These are phyloP conservation scores for Xanthoceras sorbifolium DNA, from an alignment of 345 rosid species.

Conservation along the genomic window DNA sequence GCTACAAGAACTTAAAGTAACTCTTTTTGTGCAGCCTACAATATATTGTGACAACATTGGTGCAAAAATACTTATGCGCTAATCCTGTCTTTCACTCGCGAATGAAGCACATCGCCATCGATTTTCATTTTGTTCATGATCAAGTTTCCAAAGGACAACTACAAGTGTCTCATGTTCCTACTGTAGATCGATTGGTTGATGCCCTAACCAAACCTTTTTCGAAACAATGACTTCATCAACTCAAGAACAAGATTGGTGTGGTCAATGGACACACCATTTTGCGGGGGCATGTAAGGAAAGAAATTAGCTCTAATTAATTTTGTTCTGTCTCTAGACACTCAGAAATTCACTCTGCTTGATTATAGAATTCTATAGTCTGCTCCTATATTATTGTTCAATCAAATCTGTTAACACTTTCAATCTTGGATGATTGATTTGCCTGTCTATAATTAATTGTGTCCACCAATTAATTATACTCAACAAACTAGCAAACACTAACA, in stretches of 20 bases:
- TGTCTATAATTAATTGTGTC: too few species aligned
- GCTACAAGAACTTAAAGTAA: not conserved
- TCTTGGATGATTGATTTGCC: too few species aligned
- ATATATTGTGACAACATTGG: not conserved
- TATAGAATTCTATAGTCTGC: too few species aligned
- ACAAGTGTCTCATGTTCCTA: not conserved
- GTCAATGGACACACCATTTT: not conserved
- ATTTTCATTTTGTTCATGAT: not conserved
- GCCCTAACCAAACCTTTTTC: not conserved
- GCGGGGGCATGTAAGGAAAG: not conserved
- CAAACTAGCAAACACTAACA: too few species aligned
- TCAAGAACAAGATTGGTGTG: not conserved
- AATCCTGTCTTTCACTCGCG: slow-evolving; percentile 8
- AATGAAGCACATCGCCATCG: slow-evolving; percentile 8
- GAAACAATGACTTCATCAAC: not conserved
- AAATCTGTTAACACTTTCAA: too few species aligned
- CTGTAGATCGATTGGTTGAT: not conserved
- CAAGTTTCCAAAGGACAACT: not conserved
- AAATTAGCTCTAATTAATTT: too few species aligned
- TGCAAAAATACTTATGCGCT: not conserved
- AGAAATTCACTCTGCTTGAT: too few species aligned
- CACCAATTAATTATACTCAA: too few species aligned
- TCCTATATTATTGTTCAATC: too few species aligned
- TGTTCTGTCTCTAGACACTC: too few species aligned
- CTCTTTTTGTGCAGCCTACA: too few species aligned